A percentile compares a stretch with the other conserved stretches of the same genome.
These are phyloP conservation scores for Juncus inflexus DNA, from an alignment of 176 grass and related monocot genomes.

Conservation along the genomic window DNA sequence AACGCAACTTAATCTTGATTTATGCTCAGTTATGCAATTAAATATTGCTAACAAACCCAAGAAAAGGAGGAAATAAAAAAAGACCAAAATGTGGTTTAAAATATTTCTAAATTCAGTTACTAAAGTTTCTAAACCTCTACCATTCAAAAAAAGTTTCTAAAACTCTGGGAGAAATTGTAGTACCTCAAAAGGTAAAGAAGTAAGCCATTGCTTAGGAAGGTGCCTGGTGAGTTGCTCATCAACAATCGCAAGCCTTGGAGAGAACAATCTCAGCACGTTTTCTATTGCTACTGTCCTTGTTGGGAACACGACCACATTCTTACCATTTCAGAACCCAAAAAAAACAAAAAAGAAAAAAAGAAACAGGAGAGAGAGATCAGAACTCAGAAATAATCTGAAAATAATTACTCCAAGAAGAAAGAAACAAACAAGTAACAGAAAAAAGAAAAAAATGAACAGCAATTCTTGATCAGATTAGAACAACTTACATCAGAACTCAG, in stretches of 20 bases:
- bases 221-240: conserved; percentile 98
- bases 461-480: not conserved
- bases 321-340: conserved; percentile 25
- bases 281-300: conserved; percentile 94
- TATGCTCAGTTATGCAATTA: too few species aligned
- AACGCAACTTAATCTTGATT: too few species aligned
- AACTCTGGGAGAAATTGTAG: not conserved
- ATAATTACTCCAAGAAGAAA: conserved; percentile 10
- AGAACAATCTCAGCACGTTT: conserved; percentile 78
- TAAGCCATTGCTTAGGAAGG: conserved; percentile 90
- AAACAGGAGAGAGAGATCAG: not conserved
- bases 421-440: not conserved
- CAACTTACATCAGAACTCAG: conserved; percentile 71
- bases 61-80: not conserved
- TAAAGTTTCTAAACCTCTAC: too few species aligned
- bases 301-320: conserved; percentile 93
- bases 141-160: too few species aligned
- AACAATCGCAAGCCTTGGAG: conserved; percentile 83
- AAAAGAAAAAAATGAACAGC: conserved; percentile 12
- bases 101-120: too few species aligned
- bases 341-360: conserved; percentile 28
- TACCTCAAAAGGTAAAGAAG: conserved; percentile 78
- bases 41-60: too few species aligned
- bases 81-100: not conserved
- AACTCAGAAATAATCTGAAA: conserved; percentile 30